Conservation (phyloP, 2,329 filamentous ascomycete genomes). For the Diplodia corticola region DNA sequence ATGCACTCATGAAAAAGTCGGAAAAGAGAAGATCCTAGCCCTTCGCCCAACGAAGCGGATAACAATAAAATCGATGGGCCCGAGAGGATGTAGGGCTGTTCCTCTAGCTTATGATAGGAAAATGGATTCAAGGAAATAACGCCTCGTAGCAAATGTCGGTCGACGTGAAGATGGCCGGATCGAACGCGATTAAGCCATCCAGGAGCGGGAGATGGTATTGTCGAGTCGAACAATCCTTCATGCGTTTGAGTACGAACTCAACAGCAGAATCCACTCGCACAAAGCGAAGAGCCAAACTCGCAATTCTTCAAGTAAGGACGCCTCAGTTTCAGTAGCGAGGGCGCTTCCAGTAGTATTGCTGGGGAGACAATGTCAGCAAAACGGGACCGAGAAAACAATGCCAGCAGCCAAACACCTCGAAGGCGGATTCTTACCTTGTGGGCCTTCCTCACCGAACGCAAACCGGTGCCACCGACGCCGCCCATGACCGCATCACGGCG, state of each 20-base stretch:
- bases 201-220: neutral
- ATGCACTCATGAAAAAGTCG: neutral
- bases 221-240: neutral
- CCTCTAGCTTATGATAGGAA: constrained; percentile 4
- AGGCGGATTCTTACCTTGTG: constrained; percentile 77
- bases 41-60: neutral
- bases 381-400: constrained; percentile 24
- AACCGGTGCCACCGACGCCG: constrained; percentile 81
- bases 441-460: constrained; percentile 88
- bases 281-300: neutral
- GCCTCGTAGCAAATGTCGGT: neutral
- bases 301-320: neutral
- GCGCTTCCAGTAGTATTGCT: constrained; percentile 74
- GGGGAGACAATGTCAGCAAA: neutral
- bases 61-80: neutral
- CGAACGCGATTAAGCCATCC: neutral
- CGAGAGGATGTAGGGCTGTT: neutral
- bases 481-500: constrained; percentile 81
- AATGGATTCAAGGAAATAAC: neutral
- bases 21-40: neutral
- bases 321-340: constrained; percentile 44
- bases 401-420: neutral
- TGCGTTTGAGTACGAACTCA: neutral
- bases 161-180: neutral
- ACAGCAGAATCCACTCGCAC: neutral